Base-by-base conservation (phyloP, 345 rosid genomes). In the Hibiscus syriacus region DNA sequence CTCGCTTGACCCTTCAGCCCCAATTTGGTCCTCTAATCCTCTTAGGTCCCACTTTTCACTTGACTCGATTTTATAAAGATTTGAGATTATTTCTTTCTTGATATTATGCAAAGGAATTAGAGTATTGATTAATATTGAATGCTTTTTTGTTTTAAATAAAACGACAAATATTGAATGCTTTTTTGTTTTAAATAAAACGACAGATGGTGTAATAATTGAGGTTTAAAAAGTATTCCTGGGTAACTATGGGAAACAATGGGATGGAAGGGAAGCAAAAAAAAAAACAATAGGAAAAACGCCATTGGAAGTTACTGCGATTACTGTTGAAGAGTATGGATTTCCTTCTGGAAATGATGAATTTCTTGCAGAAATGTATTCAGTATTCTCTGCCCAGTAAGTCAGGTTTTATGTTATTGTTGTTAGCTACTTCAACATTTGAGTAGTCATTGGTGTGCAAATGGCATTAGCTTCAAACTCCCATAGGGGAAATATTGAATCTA, bases 401-500 rank as follows among this genome's bases (percentile, higher is more conserved):
- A n/a, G n/a, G n/a, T n/a, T n/a, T n/a, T n/a, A n/a, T n/a, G n/a
- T n/a, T n/a, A n/a, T n/a, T n/a, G n/a, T n/a, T n/a, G n/a, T n/a
- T n/a, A n/a, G n/a, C n/a, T n/a, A n/a, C n/a, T n/a, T n/a, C n/a
- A n/a, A n/a, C n/a, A n/a, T n/a, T n/a, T n/a, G n/a, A n/a, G n/a
- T n/a, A n/a, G n/a, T 13, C 12, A 10, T 59, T 45, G 2, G 16
- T 29, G 27, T 27, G 6, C 22, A 55, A 22, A 72, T 87, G 83
- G 97, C 91, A 4, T 72, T 93, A 79, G 95, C 97, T 66, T 93
- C 97, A 22, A 93, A 93, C 73, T 93, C 97, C 48, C 81, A 87
- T 27, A 83, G 77, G 71, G 83, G 70, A 11, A 80, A 60, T 74
- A 70, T 93, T 66, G 92, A 91, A 78, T 70, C 90, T 41, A 93